phyloP scores from a whole-genome alignment of 768 basidiomycete genomes.

The Lactarius hatsudake region DNA sequence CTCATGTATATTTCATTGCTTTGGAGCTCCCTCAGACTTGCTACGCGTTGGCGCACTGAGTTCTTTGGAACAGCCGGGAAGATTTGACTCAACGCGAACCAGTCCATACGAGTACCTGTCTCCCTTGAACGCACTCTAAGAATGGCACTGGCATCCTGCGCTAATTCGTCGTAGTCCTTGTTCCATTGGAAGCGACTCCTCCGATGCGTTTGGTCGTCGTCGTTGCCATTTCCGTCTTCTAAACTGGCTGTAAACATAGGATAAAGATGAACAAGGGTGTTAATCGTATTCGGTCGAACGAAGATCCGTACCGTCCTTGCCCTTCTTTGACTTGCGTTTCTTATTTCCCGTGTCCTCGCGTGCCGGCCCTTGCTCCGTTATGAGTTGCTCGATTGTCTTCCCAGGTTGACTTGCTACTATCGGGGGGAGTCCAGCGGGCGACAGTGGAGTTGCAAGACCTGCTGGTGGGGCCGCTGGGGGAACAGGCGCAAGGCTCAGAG shows the following conservation, averaged over 20 bases:
- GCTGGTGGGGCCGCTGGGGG: slow-evolving; percentile 2
- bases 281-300: neutral
- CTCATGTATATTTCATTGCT: slow-evolving; percentile 74
- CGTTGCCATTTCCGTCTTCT: slow-evolving; percentile 12
- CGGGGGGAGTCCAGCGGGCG: slow-evolving; percentile 36
- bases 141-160: slow-evolving; percentile 79
- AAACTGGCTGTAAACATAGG: neutral
- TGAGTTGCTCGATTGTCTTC: slow-evolving; percentile 49
- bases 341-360: slow-evolving; percentile 35
- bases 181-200: slow-evolving; percentile 82
- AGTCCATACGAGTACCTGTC: slow-evolving; percentile 55
- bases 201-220: slow-evolving; percentile 30
- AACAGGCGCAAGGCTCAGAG: slow-evolving; percentile 3
- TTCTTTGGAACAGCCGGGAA: slow-evolving; percentile 76
- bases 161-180: slow-evolving; percentile 82
- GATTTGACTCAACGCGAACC: slow-evolving; percentile 70
- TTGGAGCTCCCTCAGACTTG: slow-evolving; percentile 55
- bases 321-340: slow-evolving; percentile 37
- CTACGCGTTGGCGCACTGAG: slow-evolving; percentile 66
- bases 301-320: slow-evolving; percentile 28
- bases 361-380: slow-evolving; percentile 51
- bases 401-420: slow-evolving; percentile 46
- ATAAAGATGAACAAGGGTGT: neutral
- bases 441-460: slow-evolving; percentile 7
- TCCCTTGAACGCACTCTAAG: slow-evolving; percentile 73